Base-by-base conservation (phyloP, 257 asterid genomes). In the Penstemon barbatus region DNA sequence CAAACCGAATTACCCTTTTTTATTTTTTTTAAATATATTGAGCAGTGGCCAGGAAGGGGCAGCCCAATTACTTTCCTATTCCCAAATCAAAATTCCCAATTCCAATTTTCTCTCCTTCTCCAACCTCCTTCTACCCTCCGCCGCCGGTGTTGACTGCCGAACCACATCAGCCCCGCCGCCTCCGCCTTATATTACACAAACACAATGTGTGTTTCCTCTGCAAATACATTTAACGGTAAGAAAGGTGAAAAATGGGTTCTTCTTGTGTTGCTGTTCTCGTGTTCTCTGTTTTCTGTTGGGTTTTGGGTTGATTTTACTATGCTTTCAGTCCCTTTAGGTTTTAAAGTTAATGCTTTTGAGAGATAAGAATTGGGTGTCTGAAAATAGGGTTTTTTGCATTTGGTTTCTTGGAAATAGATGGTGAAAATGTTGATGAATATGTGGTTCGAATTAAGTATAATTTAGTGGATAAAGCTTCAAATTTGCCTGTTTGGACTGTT, bases 351-450 rank as follows among this genome's bases (percentile, higher is more conserved):
- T 86, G 85, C 85, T 67, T 65, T 73, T 65, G 87, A 78, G 44
- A 49, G 77, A 52, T 39, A 71, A 61, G 71, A 76, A 65, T 65
- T 82, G 88, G 89, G 78, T 86, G 71, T 86, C 93, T 52, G 77
- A 76, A 82, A 86, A 80, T 80, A 85, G 93, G 80, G 84, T 73
- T 69, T 69, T 87, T 87, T 81, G 78, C 88, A 54, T 84, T 87
- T 80, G 94, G 90, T 63, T 87, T 87, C 90, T 75, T 82, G 81
- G 84, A 77, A 75, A 80, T 73, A 44, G 79, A 79, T 63, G 86
- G 72, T 77, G 78, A 63, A 46, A 80, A 67, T 62, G 75, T 8
- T 50, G 82, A 79, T 76, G 84, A 75, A 41, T 82, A 50, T 65
- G 80, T 66, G 75, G 88, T 84, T 60, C 90, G 94, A 0, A 62